These are phyloP conservation scores for Luzula sylvatica DNA, from an alignment of 176 grass and related monocot genomes.

Conservation along the genomic window DNA sequence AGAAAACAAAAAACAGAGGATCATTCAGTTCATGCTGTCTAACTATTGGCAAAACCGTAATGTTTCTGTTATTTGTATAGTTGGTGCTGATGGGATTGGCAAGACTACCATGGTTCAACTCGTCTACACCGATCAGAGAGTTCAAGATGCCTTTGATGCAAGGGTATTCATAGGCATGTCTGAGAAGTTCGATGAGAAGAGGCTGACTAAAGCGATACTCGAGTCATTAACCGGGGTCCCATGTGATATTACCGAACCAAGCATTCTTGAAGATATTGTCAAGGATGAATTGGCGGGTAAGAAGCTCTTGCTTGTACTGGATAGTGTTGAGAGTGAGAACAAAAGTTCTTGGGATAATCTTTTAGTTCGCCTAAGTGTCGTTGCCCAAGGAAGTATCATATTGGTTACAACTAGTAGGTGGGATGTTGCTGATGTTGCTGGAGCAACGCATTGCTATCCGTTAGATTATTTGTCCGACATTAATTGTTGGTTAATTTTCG, in stretches of 20 bases:
- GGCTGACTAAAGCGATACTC: too few species aligned
- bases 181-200: too few species aligned
- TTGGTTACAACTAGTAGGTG: neutral
- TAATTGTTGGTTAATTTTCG: too few species aligned
- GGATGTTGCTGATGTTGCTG: neutral
- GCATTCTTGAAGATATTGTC: constrained; percentile 2
- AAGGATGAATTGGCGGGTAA: neutral
- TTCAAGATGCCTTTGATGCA: constrained; percentile 11
- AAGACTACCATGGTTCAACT: constrained; percentile 21
- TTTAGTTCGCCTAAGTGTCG: neutral
- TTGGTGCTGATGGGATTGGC: neutral
- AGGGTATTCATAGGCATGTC: constrained; percentile 17
- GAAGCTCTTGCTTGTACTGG: constrained; percentile 18
- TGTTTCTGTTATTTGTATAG: constrained; percentile 1
- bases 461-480: constrained; percentile 21
- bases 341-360: neutral
- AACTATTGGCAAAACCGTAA: neutral
- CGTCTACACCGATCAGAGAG: constrained; percentile 11
- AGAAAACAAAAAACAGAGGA: neutral
- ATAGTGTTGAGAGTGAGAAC: too few species aligned
- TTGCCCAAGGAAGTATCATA: constrained; percentile 8
- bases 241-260: neutral
- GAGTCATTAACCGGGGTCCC: too few species aligned
- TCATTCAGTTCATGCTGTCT: neutral
- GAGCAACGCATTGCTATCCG: neutral